Percentiles rank a stretch among this genome's conserved stretches.
phyloP scores from a whole-genome alignment of 73 alveolate species.

The Paramecium octaurelia region DNA sequence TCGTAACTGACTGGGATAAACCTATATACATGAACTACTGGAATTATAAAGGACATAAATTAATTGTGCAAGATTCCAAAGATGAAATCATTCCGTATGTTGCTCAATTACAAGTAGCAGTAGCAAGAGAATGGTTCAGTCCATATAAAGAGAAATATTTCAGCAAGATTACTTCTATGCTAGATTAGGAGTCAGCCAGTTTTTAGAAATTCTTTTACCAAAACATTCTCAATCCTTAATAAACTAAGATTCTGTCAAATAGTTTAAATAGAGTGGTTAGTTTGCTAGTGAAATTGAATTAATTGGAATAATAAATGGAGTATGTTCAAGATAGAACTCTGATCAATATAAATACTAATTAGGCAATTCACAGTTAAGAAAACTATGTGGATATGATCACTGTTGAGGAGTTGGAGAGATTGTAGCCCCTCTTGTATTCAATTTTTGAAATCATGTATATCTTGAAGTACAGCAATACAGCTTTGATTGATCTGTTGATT shows the following conservation, averaged over 20 bases:
- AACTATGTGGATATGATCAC: neutral
- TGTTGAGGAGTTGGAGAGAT: neutral
- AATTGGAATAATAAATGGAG: neutral
- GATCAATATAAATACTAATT: neutral
- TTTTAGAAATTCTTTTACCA: neutral
- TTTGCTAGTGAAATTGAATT: neutral
- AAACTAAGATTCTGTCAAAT: neutral
- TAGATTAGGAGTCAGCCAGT: neutral
- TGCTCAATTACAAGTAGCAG: neutral
- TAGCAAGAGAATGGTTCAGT: neutral
- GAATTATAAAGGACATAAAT: constrained; percentile 28
- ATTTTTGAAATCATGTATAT: neutral
- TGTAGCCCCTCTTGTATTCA: neutral
- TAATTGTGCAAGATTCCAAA: neutral
- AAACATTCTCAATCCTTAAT: neutral
- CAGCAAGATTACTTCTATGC: neutral
- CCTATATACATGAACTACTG: neutral
- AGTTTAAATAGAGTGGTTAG: neutral
- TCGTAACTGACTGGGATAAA: neutral
- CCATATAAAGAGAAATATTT: neutral
- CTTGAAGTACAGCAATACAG: neutral
- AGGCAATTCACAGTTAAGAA: neutral
- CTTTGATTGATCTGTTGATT: neutral
- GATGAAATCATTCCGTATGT: constrained; percentile 34
- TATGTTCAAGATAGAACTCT: neutral